These are phyloP conservation scores for Stachybotrys chartarum DNA, from an alignment of 2,329 filamentous ascomycete species.

Conservation along the genomic window DNA sequence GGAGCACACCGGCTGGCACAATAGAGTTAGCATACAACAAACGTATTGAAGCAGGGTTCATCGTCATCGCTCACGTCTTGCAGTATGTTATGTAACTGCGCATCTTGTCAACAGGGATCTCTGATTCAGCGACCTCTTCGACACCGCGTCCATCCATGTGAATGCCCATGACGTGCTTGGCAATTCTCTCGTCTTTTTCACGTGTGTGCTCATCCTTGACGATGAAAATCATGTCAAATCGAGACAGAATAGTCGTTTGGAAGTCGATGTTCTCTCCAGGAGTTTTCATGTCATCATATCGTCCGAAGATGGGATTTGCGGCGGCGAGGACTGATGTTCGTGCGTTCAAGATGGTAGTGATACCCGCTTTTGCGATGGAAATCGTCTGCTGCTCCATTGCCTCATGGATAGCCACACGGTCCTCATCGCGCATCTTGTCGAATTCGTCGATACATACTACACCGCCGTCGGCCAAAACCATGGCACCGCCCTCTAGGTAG, in stretches of 20 bases:
- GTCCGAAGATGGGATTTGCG: constrained; percentile 94
- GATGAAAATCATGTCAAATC: constrained; percentile 99
- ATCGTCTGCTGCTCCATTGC: constrained; percentile 99
- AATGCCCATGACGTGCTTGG: constrained; percentile 93
- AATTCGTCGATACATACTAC: constrained; percentile 99
- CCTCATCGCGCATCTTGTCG: constrained; percentile 99
- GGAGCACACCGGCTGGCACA: constrained; percentile 73
- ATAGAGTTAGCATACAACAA: constrained; percentile 17
- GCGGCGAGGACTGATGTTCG: constrained; percentile 91
- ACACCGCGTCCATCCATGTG: constrained; percentile 85
- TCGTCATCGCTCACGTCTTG: constrained; percentile 62
- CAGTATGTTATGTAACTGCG: constrained; percentile 96
- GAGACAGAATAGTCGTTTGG: constrained; percentile 93
- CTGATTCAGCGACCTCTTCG: constrained; percentile 77
- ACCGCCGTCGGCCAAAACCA: constrained; percentile 95
- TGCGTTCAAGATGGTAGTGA: constrained; percentile 95
- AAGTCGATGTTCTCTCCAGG: constrained; percentile 99
- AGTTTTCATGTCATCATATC: constrained; percentile 96
- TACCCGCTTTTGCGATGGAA: constrained; percentile 96
- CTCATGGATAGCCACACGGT: constrained; percentile 96
- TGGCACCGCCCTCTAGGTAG: constrained; percentile 94
- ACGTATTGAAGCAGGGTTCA: no score
- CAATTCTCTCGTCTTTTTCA: constrained; percentile 84
- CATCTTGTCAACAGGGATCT: constrained; percentile 95
- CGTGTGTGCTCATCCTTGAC: constrained; percentile 92